Percentiles rank a stretch among this genome's conserved stretches.
These are phyloP conservation scores for Prunus persica DNA, from an alignment of 306 rosid genomes.

Conservation along the genomic window DNA sequence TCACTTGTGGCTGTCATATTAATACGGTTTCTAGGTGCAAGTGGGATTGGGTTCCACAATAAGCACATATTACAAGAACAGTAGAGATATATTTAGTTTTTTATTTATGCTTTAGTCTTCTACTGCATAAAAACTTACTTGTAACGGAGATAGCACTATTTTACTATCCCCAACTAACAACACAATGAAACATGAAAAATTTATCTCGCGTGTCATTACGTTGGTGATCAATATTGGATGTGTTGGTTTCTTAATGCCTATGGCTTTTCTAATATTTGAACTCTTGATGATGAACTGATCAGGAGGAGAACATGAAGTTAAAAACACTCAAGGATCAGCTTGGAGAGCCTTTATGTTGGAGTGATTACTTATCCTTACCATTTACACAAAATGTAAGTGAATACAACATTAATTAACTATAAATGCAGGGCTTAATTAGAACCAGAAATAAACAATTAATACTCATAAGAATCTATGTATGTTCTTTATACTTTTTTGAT, in stretches of 20 bases:
- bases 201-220: too few species aligned
- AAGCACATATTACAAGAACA: background rate
- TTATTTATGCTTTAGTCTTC: background rate
- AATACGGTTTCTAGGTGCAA: background rate
- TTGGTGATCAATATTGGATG: background rate
- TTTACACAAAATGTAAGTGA: slow-evolving; percentile 78
- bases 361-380: slow-evolving; percentile 77
- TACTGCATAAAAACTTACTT: too few species aligned
- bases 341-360: slow-evolving; percentile 71
- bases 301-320: slow-evolving; percentile 85
- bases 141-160: too few species aligned
- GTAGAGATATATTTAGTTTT: background rate
- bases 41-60: slow-evolving; percentile 21
- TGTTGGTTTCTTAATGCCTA: too few species aligned
- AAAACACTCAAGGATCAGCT: slow-evolving; percentile 59
- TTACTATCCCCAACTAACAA: too few species aligned
- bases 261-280: background rate
- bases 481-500: too few species aligned
- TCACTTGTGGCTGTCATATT: slow-evolving; percentile 19
- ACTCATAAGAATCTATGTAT: background rate
- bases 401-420: background rate
- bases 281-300: slow-evolving; percentile 16
- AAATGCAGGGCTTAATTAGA: background rate
- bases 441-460: background rate
- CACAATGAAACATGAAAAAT: rapidly evolving